Evolutionary conservation across 257 asterid species (phyloP).

Genomic region (Solanum corneliomulleri): DNA sequence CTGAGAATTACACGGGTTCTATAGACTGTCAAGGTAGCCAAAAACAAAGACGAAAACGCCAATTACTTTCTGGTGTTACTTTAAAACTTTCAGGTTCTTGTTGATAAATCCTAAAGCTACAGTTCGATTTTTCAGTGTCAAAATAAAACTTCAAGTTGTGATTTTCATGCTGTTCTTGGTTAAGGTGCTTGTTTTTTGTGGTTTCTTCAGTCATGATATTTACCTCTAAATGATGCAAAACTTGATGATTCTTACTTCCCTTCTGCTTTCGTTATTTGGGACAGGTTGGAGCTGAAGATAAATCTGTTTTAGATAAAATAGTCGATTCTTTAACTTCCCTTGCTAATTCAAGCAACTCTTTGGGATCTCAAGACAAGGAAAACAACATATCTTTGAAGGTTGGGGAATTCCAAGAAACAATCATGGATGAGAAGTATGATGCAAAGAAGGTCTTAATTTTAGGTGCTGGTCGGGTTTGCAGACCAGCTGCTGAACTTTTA

Average conservation of each 20-base stretch:
- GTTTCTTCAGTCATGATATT: background rate
- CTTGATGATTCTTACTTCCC: background rate
- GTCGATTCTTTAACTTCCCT: slow-evolving; percentile 67
- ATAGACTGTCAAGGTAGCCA: background rate
- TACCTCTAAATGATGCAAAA: background rate
- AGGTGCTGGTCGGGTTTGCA: slow-evolving; percentile 98
- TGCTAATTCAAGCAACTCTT: slow-evolving; percentile 38
- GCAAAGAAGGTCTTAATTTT: slow-evolving; percentile 48
- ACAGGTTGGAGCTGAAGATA: slow-evolving; percentile 88
- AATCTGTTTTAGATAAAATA: slow-evolving; percentile 49
- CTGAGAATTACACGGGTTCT: background rate
- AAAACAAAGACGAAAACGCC: background rate
- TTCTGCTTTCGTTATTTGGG: background rate
- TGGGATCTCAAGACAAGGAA: slow-evolving; percentile 11
- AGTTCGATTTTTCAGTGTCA: background rate
- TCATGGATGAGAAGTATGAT: slow-evolving; percentile 24
- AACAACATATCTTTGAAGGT: slow-evolving; percentile 43
- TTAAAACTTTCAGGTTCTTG: background rate
- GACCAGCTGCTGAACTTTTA: slow-evolving; percentile 86
- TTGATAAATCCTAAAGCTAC: background rate
- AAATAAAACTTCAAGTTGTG: background rate
- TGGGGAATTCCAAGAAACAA: slow-evolving; percentile 35
- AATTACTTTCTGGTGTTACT: background rate
- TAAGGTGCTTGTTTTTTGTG: background rate
- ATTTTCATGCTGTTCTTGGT: background rate